These are phyloP conservation scores for Suhomyces coccinellae DNA, from an alignment of 1,139 yeast species.

Conservation along the genomic window DNA sequence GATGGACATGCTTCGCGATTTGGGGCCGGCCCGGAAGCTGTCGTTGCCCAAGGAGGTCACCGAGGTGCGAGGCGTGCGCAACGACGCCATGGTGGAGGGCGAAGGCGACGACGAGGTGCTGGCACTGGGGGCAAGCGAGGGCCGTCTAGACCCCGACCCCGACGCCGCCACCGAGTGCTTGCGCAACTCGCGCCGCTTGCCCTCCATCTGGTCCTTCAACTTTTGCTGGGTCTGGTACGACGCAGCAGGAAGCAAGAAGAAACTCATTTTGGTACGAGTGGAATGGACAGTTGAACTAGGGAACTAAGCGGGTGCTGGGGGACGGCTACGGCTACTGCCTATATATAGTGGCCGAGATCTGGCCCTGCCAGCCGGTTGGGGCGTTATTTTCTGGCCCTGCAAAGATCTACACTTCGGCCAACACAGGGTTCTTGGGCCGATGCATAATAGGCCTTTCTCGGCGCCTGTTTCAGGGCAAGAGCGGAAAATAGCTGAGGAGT, in stretches of 20 bases:
- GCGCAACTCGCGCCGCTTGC: conserved; percentile 13
- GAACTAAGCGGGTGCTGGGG: background rate
- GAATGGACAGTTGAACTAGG: no score
- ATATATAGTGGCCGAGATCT: conserved; percentile 1
- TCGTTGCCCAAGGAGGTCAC: conserved; percentile 7
- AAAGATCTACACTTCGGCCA: conserved; percentile 5
- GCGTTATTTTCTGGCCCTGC: conserved; percentile 2
- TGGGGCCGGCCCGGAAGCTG: background rate
- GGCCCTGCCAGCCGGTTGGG: no score
- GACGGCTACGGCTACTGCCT: background rate
- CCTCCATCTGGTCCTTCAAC: conserved; percentile 18
- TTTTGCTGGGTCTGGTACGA: conserved; percentile 23
- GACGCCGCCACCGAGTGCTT: conserved; percentile 2
- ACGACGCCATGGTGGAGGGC: background rate
- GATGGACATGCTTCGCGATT: conserved; percentile 10
- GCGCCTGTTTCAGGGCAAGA: conserved; percentile 1
- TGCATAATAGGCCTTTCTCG: background rate
- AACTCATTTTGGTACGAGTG: conserved; percentile 12
- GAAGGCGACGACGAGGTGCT: conserved; percentile 1
- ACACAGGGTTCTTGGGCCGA: conserved; percentile 5
- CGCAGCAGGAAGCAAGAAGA: conserved; percentile 19
- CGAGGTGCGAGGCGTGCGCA: conserved; percentile 9
- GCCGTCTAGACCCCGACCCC: conserved; percentile 1
- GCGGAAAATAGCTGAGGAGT: no score
- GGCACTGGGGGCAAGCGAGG: conserved; percentile 4